Evolutionary conservation across 805 yeast genomes (phyloP).

Genomic region (Vanderwaltozyma verrucispora): DNA sequence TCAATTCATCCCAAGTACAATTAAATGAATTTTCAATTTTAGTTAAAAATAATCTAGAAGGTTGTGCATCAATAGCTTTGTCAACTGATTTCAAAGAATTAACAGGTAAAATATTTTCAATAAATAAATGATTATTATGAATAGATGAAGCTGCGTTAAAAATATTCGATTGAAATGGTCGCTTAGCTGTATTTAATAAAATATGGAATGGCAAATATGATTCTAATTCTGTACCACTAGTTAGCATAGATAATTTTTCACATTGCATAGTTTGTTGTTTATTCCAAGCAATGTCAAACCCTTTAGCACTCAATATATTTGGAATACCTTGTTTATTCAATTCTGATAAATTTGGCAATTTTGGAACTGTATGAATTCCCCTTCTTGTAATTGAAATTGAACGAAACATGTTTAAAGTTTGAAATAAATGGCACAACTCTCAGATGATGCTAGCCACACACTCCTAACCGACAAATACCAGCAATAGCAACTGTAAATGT

Average conservation of each 20-base stretch:
- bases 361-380: slow-evolving; percentile 26
- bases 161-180: slow-evolving; percentile 50
- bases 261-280: slow-evolving; percentile 64
- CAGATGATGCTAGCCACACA: no score
- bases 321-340: slow-evolving; percentile 21
- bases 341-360: slow-evolving; percentile 11
- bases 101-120: slow-evolving; percentile 40
- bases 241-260: slow-evolving; percentile 48
- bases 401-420: slow-evolving; percentile 1
- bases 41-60: slow-evolving; percentile 29
- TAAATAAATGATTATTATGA: slow-evolving; percentile 84
- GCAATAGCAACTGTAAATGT: no score
- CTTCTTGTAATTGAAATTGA: slow-evolving; percentile 11
- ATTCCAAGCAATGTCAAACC: slow-evolving; percentile 67
- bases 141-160: slow-evolving; percentile 87
- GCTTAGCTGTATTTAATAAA: slow-evolving; percentile 52
- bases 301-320: slow-evolving; percentile 31
- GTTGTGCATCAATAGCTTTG: slow-evolving; percentile 15
- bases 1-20: slow-evolving; percentile 38
- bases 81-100: slow-evolving; percentile 5
- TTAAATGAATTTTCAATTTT: slow-evolving; percentile 29
- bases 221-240: slow-evolving; percentile 74
- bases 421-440: no score
- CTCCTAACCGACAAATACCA: no score
- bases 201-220: slow-evolving; percentile 66